Evolutionary conservation across 768 basidiomycete species (phyloP), one percentile per base, ranked within the genome.

Genomic region (Rhizopogon vulgaris): DNA sequence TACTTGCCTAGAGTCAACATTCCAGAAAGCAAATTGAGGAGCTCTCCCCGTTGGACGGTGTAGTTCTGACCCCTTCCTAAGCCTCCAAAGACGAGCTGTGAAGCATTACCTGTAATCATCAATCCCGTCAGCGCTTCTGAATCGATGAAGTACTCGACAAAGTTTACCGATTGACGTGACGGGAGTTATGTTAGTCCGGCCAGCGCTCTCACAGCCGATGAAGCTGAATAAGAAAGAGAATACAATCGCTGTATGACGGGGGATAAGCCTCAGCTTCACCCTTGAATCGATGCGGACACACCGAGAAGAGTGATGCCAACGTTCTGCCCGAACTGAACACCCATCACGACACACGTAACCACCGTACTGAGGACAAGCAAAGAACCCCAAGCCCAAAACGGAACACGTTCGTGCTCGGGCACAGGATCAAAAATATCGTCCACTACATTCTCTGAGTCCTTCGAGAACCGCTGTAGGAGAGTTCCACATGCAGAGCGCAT

Each of bases 141-240:
- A 22, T 14, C 5, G 11, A 40, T 40, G 22, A 18, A 40, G 4
- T 24, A 12, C 5, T 46, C 1, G 4, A 41, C 17, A 51, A n/a
- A 38, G 8, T 10, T 27, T 15, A 68, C 67, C 63, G 39, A 80
- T 75, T 42, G 78, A 78, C 10, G 75, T 73, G 48, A 82, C 74
- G 14, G 81, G 82, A 63, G 80, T 82, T 60, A 84, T 71, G 56
- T 82, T 79, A 7, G 80, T 83, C 49, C 73, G 68, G 34, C 81
- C 80, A 40, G 76, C 62, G 27, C 75, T 78, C 58, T 83, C 79
- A 11, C 82, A 80, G 47, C 76, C 81, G 57, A 84, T 78, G 70
- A 84, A 82, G 17, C 80, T 82, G 71, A 83, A 83, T 45, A 82
- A 46, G 71, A 82, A 82, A 34, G 78, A 79, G 32, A 83, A 73